Conservation (phyloP, 495 filamentous ascomycete genomes). For the Sphaerosporella brunnea region DNA sequence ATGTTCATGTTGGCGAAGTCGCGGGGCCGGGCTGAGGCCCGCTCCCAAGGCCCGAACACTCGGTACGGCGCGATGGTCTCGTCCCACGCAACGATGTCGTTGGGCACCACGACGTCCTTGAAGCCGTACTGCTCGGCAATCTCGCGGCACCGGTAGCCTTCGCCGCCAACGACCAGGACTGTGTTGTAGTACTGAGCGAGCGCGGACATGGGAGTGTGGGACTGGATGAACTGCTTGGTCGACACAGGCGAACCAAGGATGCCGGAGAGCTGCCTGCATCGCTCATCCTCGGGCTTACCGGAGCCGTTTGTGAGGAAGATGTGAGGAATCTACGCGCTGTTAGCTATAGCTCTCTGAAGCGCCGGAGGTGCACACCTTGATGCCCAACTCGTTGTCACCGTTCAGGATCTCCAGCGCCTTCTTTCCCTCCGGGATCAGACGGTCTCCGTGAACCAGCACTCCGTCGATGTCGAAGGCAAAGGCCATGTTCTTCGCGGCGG, state of each 20-base stretch:
- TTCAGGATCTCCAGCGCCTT: constrained; percentile 45
- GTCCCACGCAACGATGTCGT: constrained; percentile 48
- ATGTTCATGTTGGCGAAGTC: constrained; percentile 55
- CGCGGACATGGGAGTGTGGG: constrained; percentile 50
- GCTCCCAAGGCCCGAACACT: constrained; percentile 39
- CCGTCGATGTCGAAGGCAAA: constrained; percentile 53
- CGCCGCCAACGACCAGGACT: constrained; percentile 47
- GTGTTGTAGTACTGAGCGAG: constrained; percentile 47
- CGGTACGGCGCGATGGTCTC: constrained; percentile 44
- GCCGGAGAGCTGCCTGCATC: constrained; percentile 39
- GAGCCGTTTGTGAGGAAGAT: constrained; percentile 54
- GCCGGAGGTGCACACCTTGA: constrained; percentile 29
- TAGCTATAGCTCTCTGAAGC: not conserved
- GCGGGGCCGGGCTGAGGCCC: constrained; percentile 39
- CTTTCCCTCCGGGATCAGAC: constrained; percentile 42
- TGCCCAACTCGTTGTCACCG: constrained; percentile 48
- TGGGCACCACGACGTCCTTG: constrained; percentile 46
- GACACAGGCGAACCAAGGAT: constrained; percentile 41
- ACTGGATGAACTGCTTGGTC: constrained; percentile 51
- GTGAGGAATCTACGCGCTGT: constrained; percentile 46
- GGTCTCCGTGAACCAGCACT: constrained; percentile 47
- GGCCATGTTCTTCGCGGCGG: constrained; percentile 45
- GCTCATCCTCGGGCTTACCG: constrained; percentile 42
- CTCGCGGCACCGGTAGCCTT: constrained; percentile 47
- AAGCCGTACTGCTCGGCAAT: constrained; percentile 50